Conservation (phyloP, 495 filamentous ascomycete genomes). For the Annulohypoxylon moriforme region DNA sequence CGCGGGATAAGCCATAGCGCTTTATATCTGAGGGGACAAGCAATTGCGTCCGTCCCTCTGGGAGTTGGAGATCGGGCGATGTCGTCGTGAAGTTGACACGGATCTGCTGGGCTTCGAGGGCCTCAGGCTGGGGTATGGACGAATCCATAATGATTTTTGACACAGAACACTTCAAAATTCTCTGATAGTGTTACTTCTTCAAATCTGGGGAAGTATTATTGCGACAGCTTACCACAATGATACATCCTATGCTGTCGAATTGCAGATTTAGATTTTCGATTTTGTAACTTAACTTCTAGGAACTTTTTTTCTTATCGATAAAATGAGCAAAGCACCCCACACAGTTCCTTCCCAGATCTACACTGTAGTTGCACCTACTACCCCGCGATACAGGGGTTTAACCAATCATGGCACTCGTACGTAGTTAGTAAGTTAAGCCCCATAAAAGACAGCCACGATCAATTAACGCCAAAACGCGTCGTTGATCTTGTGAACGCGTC, state of each 20-base stretch:
- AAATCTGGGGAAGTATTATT: neutral
- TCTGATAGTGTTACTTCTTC: neutral
- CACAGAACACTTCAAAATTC: neutral
- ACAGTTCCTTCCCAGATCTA: neutral
- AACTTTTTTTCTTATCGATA: slow-evolving; percentile 44
- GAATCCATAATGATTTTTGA: slow-evolving; percentile 35
- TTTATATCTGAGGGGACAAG: slow-evolving; percentile 74
- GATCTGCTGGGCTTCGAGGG: slow-evolving; percentile 54
- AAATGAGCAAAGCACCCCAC: slow-evolving; percentile 5
- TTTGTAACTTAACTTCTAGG: neutral
- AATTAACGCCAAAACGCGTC: slow-evolving; percentile 51
- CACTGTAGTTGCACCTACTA: slow-evolving; percentile 1
- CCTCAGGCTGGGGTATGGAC: slow-evolving; percentile 39
- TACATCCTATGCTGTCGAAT: neutral
- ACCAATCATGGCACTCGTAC: slow-evolving; percentile 11
- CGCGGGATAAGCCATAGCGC: slow-evolving; percentile 88
- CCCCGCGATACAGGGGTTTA: slow-evolving; percentile 35
- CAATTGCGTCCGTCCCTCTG: slow-evolving; percentile 64
- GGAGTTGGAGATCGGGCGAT: slow-evolving; percentile 66
- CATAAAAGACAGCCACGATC: slow-evolving; percentile 38
- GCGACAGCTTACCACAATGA: neutral
- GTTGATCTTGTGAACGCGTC: slow-evolving; percentile 40
- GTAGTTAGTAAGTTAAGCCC: neutral
- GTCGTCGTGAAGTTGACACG: slow-evolving; percentile 69
- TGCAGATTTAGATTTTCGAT: neutral